Conservation (phyloP, 345 rosid species). For the Sonneratia caseolaris region DNA sequence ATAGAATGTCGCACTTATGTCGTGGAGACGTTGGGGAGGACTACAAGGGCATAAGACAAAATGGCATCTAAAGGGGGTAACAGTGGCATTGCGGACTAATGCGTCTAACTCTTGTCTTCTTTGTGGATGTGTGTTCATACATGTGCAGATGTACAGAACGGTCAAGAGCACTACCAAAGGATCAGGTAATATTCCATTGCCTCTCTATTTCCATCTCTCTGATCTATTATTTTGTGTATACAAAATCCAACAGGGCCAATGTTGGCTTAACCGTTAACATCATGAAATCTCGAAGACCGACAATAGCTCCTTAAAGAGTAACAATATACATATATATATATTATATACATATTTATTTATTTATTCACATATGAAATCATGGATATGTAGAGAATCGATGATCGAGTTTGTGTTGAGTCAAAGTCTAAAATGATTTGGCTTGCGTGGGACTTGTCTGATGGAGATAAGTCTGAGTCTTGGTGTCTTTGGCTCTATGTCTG, state of each 20-base stretch:
- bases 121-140: slow-evolving; percentile 29
- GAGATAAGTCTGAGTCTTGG: not conserved
- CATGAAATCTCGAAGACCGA: no score
- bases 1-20: slow-evolving; percentile 12
- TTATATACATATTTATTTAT: no score
- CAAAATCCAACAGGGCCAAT: no score
- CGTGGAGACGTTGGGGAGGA: slow-evolving; percentile 14
- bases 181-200: slow-evolving; percentile 28
- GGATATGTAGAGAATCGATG: not conserved
- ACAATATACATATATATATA: no score
- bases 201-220: not conserved
- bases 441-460: not conserved
- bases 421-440: not conserved
- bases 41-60: slow-evolving; percentile 40
- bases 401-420: not conserved
- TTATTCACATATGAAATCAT: no score
- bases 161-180: slow-evolving; percentile 92
- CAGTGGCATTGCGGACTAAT: slow-evolving; percentile 26
- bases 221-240: no score
- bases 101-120: slow-evolving; percentile 3
- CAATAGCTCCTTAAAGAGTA: no score
- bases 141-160: slow-evolving; percentile 97
- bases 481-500: slow-evolving; percentile 13
- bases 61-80: slow-evolving; percentile 30
- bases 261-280: no score